Evolutionary conservation across 257 asterid species (phyloP), one percentile per base, ranked within the genome.

Genomic region (Solanum rostratum): DNA sequence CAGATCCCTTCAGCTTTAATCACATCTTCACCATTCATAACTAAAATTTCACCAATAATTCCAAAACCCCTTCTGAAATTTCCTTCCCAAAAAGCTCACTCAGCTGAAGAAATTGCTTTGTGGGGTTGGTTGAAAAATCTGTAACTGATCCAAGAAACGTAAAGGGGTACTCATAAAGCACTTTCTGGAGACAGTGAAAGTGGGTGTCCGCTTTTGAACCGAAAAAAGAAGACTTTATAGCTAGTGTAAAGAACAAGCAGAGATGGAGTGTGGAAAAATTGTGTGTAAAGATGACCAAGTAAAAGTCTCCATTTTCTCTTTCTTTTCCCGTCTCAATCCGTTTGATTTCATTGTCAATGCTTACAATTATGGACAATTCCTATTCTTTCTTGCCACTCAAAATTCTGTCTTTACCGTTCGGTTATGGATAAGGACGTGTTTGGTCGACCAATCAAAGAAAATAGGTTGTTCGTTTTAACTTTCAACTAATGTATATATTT

Each of bases 21-120:
- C 68, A 87, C 93, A 84, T 88, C 93, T 83, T 89, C 97, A 73
- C 88, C 96, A 85, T 91, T 89, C 96, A 91, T 92, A 79, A 52
- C 65, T 43, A 1, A 52, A 78, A 60, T 29, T 18, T 62, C 54
- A 13, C 73, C 30, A 24, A 10, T 16, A 43, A 3, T 24, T 62
- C 3, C 46, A 3, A 12, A 14, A 24, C 5, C 24, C 73, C 73
- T 59, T 46, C 39, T 10, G 10, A 14, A 15, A 29, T 18, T 50
- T 10, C n/a, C 63, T 50, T 10, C 63, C 27, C 19, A 11, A 50
- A 30, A 50, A 78, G 46, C 65, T 50, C 45, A 50, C 45, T 78
- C 41, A 27, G 11, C 43, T 50, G 49, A 50, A 18, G 59, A 52
- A 50, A 78, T 9, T 78, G 13, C 5, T 74, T 46, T 24, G 49